Percentiles rank a stretch among this genome's conserved stretches.
phyloP scores from a whole-genome alignment of 2,329 filamentous ascomycete genomes.

The Talaromyces marneffei region DNA sequence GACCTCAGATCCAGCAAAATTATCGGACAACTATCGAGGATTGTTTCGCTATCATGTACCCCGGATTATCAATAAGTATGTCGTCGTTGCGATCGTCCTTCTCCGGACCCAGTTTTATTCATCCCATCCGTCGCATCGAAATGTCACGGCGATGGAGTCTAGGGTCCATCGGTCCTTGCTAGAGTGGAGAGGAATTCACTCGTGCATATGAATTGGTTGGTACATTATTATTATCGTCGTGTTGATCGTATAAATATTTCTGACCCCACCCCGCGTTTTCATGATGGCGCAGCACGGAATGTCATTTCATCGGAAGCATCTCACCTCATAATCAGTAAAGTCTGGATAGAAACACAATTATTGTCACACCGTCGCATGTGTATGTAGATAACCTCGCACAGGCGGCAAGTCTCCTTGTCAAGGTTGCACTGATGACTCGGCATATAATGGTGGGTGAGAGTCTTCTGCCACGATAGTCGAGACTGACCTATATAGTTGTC shows the following conservation, averaged over 20 bases:
- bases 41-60: neutral
- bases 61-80: conserved; percentile 7
- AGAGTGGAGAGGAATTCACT: conserved; percentile 14
- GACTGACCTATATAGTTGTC: neutral
- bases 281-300: neutral
- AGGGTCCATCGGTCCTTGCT: neutral
- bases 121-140: conserved; percentile 7
- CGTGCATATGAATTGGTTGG: neutral
- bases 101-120: conserved; percentile 14
- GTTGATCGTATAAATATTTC: neutral
- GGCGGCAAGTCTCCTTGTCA: neutral
- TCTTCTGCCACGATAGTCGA: neutral
- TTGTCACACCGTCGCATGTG: neutral
- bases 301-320: neutral
- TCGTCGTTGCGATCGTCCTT: conserved; percentile 7
- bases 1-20: neutral
- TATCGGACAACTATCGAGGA: neutral
- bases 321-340: neutral
- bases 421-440: neutral
- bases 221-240: neutral
- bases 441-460: neutral
- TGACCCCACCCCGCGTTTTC: neutral
- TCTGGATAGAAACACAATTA: neutral
- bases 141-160: conserved; percentile 1
- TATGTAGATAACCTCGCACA: neutral